Percentiles rank a stretch among this genome's conserved stretches.
Evolutionary conservation across 2,329 filamentous ascomycete species (phyloP).

Genomic region (Exophiala xenobiotica): DNA sequence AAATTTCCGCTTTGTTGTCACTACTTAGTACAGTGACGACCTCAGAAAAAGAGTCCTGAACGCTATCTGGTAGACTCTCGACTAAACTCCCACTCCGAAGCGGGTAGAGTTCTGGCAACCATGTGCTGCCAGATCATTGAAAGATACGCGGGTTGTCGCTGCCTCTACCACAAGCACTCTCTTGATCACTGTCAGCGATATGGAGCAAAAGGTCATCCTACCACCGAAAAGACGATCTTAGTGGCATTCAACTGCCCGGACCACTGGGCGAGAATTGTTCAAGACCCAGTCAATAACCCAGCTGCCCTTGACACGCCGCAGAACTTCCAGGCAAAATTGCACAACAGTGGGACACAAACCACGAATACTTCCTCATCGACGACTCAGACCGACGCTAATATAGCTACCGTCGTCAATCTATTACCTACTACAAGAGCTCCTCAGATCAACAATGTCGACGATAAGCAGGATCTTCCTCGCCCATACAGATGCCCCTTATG

Average conservation of each 20-base stretch:
- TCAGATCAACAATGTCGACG: slow-evolving; percentile 60
- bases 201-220: slow-evolving; percentile 67
- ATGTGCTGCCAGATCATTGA: slow-evolving; percentile 92
- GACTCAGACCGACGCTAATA: slow-evolving; percentile 36
- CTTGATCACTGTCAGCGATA: slow-evolving; percentile 78
- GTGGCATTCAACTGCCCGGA: slow-evolving; percentile 76
- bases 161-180: slow-evolving; percentile 83
- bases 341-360: slow-evolving; percentile 16
- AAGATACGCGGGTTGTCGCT: slow-evolving; percentile 81
- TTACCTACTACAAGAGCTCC: slow-evolving; percentile 47
- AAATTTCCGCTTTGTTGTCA: no score
- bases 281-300: not conserved
- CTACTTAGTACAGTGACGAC: no score
- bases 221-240: slow-evolving; percentile 73
- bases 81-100: no score
- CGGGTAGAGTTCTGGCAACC: not conserved
- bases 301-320: no score
- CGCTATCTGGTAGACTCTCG: no score
- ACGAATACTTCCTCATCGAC: slow-evolving; percentile 7
- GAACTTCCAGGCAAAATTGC: no score
- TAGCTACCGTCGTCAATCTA: slow-evolving; percentile 46
- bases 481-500: slow-evolving; percentile 98
- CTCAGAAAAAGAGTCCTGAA: no score
- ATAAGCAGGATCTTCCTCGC: slow-evolving; percentile 77
- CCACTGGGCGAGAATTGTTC: slow-evolving; percentile 42